A percentile compares a stretch with the other conserved stretches of the same genome.
These are phyloP conservation scores for Stereum hirsutum DNA, from an alignment of 1,284 basidiomycete species.

Conservation along the genomic window DNA sequence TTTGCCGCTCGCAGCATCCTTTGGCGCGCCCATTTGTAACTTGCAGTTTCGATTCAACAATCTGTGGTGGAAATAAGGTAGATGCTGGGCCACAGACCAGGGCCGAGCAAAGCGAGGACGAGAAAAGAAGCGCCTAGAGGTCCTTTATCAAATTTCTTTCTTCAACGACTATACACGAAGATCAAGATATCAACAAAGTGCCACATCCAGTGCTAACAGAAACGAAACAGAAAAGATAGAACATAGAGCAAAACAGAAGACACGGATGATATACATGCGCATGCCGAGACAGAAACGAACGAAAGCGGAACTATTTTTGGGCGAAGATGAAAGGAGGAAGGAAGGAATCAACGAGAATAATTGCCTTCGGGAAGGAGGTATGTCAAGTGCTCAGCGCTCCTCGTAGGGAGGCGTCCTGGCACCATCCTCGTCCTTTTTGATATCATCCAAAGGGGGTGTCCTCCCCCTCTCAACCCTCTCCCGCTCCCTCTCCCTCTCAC, in stretches of 20 bases:
- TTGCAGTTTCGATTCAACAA: no score
- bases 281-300: not conserved
- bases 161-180: not conserved
- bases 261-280: not conserved
- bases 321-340: not conserved
- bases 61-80: no score
- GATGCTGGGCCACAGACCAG: no score
- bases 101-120: no score
- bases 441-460: conserved; percentile 28
- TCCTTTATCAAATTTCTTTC: no score
- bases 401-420: conserved; percentile 45
- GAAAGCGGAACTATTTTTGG: not conserved
- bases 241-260: not conserved
- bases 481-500: no score
- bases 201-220: not conserved
- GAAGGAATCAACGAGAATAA: not conserved
- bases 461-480: no score
- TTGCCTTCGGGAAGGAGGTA: no score
- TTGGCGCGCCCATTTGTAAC: no score
- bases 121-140: no score
- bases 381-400: conserved; percentile 11
- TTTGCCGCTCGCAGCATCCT: no score
- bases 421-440: conserved; percentile 40
- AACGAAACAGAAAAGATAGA: not conserved
- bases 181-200: not conserved